Evolutionary conservation across 768 basidiomycete genomes (phyloP).

Genomic region (Boletus pseudo-olivaceus): DNA sequence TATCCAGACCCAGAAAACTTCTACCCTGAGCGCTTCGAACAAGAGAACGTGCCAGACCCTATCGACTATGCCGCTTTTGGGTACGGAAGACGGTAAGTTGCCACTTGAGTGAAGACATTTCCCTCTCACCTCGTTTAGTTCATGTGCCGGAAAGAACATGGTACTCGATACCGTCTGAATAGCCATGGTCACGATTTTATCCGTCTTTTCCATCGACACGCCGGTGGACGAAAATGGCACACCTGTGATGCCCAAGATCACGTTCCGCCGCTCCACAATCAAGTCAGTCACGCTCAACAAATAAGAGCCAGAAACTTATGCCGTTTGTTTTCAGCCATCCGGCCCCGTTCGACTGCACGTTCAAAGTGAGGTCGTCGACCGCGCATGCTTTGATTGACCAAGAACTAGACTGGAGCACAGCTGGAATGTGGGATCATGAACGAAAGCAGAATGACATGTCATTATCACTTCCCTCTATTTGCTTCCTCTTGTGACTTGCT

Average conservation of each 20-base stretch:
- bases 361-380: not conserved
- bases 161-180: slow-evolving; percentile 2
- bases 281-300: not conserved
- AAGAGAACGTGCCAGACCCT: not conserved
- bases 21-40: not conserved
- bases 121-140: not conserved
- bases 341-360: not conserved
- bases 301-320: not conserved
- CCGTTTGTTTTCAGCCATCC: not conserved
- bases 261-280: slow-evolving; percentile 4
- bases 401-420: not conserved
- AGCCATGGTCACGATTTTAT: not conserved
- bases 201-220: slow-evolving; percentile 1
- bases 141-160: slow-evolving; percentile 5
- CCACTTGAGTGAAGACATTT: not conserved
- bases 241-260: not conserved
- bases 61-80: slow-evolving; percentile 2
- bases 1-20: slow-evolving; percentile 2
- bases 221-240: not conserved
- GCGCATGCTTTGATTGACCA: not conserved
- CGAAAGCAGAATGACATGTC: not conserved
- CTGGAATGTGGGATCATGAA: not conserved
- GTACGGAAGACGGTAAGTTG: slow-evolving; percentile 3
- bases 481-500: not conserved
- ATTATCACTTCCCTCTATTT: not conserved